Evolutionary conservation across 2,329 filamentous ascomycete species (phyloP), one percentile per base, ranked within the genome.

Genomic region (Aspergillus sergii): DNA sequence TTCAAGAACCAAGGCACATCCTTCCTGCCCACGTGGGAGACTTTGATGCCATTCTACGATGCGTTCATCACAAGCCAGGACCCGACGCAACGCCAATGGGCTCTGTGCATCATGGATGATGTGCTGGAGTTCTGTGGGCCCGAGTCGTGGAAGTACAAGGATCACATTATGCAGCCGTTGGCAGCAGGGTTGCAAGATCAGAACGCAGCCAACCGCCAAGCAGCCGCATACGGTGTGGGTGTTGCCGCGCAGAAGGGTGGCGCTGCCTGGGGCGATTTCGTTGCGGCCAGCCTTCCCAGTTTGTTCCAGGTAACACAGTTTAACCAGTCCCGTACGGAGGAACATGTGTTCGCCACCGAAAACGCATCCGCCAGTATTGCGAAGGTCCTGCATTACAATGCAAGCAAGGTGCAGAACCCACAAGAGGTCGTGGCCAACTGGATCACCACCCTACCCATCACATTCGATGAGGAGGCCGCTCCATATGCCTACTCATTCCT

Each of bases 51-150:
- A 12, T 96, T 93, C 61, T 98, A 98, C 77, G 89, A 94, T 71
- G 85, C 85, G 36, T 98, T 98, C 78, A 89, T 97, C 68, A 87
- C 86, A 48, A 95, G 91, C 62, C 69, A 75, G 34, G 95, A 99
- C 76, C 86, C 93, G 0, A 98, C 94, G 21, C 94, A 98, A 78
- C 88, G 95, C 61, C 95, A 99, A 77, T 99, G 95, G 95, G 94
- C 93, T n/a, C 86, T 99, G 59, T 99, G 95, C 83, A 97, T 99
- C 71, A 93, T 97, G 84, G 95, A 99, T 74, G 95, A 99, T 76
- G 94, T 99, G 41, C 86, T 99, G 41, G 95, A 99, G 78, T 99
- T 98, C 82, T 98, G 94, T 76, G 94, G 94, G 0, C 86, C 90
- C 0, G 89, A 96, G 70, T 96, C 92, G 71, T 94, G 91, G 83